phyloP scores from a whole-genome alignment of 2,329 filamentous ascomycete species.

The Epichloe baconii region DNA sequence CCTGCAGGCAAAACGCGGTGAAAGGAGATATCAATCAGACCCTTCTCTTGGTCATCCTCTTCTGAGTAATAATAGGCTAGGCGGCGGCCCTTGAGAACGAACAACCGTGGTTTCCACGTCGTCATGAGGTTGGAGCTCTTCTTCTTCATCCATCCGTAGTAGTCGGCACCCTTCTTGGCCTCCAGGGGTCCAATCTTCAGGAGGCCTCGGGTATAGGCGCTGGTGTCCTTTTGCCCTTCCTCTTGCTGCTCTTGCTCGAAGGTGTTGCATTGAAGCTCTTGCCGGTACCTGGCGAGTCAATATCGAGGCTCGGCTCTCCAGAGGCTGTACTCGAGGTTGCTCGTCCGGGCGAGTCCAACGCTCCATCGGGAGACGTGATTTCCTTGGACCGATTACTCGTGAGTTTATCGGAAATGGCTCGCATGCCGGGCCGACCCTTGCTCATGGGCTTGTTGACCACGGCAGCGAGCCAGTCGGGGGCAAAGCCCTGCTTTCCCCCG shows the following conservation, averaged over 20 bases:
- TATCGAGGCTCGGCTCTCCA: conserved; percentile 57
- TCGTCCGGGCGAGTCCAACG: conserved; percentile 51
- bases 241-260: conserved; percentile 35
- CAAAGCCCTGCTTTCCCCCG: conserved; percentile 26
- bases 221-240: conserved; percentile 91
- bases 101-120: conserved; percentile 95
- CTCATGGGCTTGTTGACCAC: conserved; percentile 36
- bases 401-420: conserved; percentile 73
- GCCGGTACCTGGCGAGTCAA: conserved; percentile 57
- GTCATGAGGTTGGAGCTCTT: conserved; percentile 92
- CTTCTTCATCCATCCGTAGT: conserved; percentile 99
- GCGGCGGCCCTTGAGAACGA: conserved; percentile 81
- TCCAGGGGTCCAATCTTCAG: conserved; percentile 70
- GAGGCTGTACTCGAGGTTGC: conserved; percentile 65
- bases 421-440: conserved; percentile 51
- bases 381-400: conserved; percentile 42
- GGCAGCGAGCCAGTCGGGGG: conserved; percentile 43
- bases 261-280: conserved; percentile 41
- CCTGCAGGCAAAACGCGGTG: conserved; percentile 93
- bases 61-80: conserved; percentile 95
- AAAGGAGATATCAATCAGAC: conserved; percentile 93
- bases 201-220: conserved; percentile 79
- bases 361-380: conserved; percentile 37
- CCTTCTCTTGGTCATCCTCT: conserved; percentile 82
- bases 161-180: conserved; percentile 77